Base-by-base conservation (phyloP, 306 rosid species). In the Sicyos baderoa region DNA sequence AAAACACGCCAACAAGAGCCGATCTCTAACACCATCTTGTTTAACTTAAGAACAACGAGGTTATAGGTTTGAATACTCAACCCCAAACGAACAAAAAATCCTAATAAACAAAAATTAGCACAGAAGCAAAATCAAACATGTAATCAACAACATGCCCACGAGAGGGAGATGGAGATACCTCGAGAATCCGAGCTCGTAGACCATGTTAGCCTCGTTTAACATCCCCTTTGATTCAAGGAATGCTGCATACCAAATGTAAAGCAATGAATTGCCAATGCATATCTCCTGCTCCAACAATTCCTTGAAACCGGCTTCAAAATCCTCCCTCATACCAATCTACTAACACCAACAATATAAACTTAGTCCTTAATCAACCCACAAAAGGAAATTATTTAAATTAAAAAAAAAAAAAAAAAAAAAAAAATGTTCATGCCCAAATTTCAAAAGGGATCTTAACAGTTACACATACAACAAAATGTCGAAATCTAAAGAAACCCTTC, bases 101-200 rank as follows among this genome's bases (percentile, higher is more conserved):
- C 45, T 9, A 40, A 40, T 40, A 40, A 40, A 40, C 45, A 7
- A 9, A 9, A 40, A 9, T 40, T 40, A 7, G 45, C 45, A 40
- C 45, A 40, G 11, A 53, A 45, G n/a, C 15, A 42, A 7, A 55
- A 71, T 54, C 50, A 47, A 8, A 11, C 52, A 53, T 23, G 74
- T 11, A 68, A 55, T 62, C 42, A 72, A n/a, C 50, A 18, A 58
- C 16, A 64, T 52, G 79, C 68, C 62, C 48, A 55, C 13, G 58
- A 65, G 50, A 25, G 5, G 16, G 27, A 18, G 73, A 56, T 51
- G 62, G 54, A 72, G 21, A 51, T 42, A 92, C 98, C 95, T 89
- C 77, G 29, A 65, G 73, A 85, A 74, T 55, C 91, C 97, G 76
- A 84, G 86, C 71, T 88, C 73, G 63, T 92, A 92, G 78, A 88